Base-by-base conservation (phyloP, 1,139 yeast species). In the Pichia sp. region DNA sequence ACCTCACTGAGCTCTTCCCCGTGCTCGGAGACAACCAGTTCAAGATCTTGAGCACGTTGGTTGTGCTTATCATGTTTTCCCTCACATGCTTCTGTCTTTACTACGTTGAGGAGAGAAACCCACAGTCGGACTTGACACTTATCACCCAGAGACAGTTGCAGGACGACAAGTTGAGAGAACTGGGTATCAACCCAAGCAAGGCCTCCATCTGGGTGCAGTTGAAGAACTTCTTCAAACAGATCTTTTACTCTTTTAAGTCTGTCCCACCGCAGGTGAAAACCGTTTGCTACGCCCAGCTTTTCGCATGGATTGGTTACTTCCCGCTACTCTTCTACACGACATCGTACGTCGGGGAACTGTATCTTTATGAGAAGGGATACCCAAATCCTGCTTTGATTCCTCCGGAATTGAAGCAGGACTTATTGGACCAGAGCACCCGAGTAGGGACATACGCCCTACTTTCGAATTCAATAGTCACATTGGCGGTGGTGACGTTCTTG, bases 261-360 rank as follows among this genome's bases (percentile, higher is more conserved):
- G 61, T 77, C 10, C 75, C 81, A 2, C 72, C 73, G 3, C 80
- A 75, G 57, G 75, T 75, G 1, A 71, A 68, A 53, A 62, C 68
- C 2, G 76, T 77, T 3, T 77, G 81, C 54, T 64, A 63, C 51
- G 74, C 77, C 2, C 79, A 78, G 58, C 75, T 77, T 52, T 75
- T 75, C 62, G 81, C 81, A 0, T 78, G 81, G 81, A 73, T 78
- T 36, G 82, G 81, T 0, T 78, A 75, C 57, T 75, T 75, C 57
- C 80, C 80, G 1, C 72, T 76, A 74, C 61, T 78, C 8, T 77
- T 77, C 54, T 78, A 78, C 59, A 75, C 80, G 1, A 76, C 80
- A 3, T 76, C 80, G 0, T 77, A 76, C 60, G 80, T 77, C 45
- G 81, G 81, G 1, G 79, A 75, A 49, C 61, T 77, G 30, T 76